These are phyloP conservation scores for Aureobasidium sp. DNA, from an alignment of 2,329 filamentous ascomycete genomes.

Conservation along the genomic window DNA sequence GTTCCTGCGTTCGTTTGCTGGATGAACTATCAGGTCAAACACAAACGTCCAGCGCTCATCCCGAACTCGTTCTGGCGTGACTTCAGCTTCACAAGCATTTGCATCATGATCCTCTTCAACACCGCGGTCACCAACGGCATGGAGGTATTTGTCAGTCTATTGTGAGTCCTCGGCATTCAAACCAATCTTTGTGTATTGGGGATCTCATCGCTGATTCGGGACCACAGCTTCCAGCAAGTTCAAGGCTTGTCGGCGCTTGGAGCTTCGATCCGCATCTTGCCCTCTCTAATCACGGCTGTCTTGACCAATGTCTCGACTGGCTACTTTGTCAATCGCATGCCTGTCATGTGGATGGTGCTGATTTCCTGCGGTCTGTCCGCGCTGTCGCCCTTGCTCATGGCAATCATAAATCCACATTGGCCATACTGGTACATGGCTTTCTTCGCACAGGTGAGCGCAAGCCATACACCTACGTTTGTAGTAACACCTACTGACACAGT, in stretches of 20 bases:
- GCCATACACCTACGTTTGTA: constrained; percentile 28
- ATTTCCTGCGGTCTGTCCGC: constrained; percentile 28
- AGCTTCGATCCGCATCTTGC: constrained; percentile 34
- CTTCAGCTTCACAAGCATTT: constrained; percentile 46
- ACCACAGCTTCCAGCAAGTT: constrained; percentile 20
- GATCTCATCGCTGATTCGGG: background rate
- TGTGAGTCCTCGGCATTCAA: constrained; percentile 10
- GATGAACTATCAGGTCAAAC: constrained; percentile 42
- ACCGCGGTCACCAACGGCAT: constrained; percentile 32
- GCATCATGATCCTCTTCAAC: constrained; percentile 33
- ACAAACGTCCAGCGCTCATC: constrained; percentile 46
- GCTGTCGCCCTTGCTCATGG: constrained; percentile 46
- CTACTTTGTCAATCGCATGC: constrained; percentile 18
- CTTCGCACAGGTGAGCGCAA: constrained; percentile 29
- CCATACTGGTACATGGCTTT: constrained; percentile 38
- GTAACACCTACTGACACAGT: background rate
- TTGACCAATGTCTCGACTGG: constrained; percentile 26
- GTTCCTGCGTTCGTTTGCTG: constrained; percentile 46
- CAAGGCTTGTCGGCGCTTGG: constrained; percentile 17
- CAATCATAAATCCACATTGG: constrained; percentile 39
- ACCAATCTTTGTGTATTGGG: constrained; percentile 7
- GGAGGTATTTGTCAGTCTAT: constrained; percentile 33
- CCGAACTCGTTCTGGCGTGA: constrained; percentile 55
- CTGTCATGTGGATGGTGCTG: constrained; percentile 15
- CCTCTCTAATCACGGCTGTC: constrained; percentile 36